These are phyloP conservation scores for Houttuynia cordata DNA, from an alignment of 164 flowering plant genomes.

Conservation along the genomic window DNA sequence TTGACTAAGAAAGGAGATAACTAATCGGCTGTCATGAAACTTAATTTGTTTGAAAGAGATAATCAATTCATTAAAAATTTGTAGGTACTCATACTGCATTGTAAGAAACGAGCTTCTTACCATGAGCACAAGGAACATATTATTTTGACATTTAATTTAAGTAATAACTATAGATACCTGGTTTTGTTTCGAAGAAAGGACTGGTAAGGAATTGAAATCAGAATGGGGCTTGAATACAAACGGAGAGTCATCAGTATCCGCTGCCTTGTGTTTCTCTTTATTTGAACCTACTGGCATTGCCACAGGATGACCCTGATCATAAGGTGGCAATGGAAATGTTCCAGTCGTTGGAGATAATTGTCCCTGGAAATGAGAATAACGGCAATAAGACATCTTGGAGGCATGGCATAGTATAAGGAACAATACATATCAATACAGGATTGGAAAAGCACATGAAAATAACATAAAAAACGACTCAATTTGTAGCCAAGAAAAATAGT, in stretches of 20 bases:
- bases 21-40: no score
- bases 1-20: no score
- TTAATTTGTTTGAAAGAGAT: neutral
- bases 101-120: neutral
- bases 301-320: conserved; percentile 18
- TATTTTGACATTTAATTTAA: neutral
- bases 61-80: no score
- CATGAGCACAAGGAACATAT: neutral
- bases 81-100: neutral
- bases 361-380: conserved; percentile 10
- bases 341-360: conserved; percentile 72
- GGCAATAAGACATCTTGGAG: neutral
- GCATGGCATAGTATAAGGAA: neutral
- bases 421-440: neutral
- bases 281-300: conserved; percentile 10
- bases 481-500: neutral
- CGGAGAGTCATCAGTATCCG: conserved; percentile 14
- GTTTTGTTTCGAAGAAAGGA: conserved; percentile 13
- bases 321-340: conserved; percentile 25
- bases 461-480: neutral
- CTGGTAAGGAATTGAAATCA: conserved; percentile 12
- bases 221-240: conserved; percentile 25
- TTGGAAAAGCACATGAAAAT: no score
- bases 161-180: conserved; percentile 20
- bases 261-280: conserved; percentile 15